phyloP scores from a whole-genome alignment of 768 basidiomycete genomes.

The Terana coerulea region DNA sequence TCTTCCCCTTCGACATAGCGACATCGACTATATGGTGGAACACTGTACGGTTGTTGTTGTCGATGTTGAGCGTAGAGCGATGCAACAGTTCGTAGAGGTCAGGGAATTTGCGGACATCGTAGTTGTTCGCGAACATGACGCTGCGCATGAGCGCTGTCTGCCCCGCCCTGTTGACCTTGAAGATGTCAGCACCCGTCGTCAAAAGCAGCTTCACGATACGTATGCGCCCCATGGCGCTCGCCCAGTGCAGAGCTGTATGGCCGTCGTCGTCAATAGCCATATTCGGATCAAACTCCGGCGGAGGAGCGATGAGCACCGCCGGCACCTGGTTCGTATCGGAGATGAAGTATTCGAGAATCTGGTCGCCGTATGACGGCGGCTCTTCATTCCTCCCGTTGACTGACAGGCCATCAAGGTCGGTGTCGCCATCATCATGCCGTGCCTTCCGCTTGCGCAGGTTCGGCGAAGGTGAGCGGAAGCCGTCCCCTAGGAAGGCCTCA shows the following conservation, averaged over 20 bases:
- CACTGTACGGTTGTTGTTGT: conserved; percentile 94
- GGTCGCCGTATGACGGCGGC: conserved; percentile 78
- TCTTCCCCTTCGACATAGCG: conserved; percentile 96
- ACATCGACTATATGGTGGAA: conserved; percentile 98
- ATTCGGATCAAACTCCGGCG: conserved; percentile 90
- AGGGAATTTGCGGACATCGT: conserved; percentile 98
- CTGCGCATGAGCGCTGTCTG: conserved; percentile 98
- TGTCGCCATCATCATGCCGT: conserved; percentile 42
- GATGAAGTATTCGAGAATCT: conserved; percentile 97
- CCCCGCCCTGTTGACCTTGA: conserved; percentile 93
- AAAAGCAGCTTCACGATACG: conserved; percentile 93
- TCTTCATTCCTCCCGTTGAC: conserved; percentile 49
- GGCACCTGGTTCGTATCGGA: conserved; percentile 95
- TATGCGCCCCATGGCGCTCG: conserved; percentile 97
- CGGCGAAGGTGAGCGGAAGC: conserved; percentile 31
- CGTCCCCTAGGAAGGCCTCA: conserved; percentile 36
- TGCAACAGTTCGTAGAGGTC: conserved; percentile 96
- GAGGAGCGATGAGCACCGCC: conserved; percentile 79
- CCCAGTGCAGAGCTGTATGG: conserved; percentile 97
- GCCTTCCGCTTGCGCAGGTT: conserved; percentile 46
- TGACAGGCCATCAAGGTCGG: conserved; percentile 41
- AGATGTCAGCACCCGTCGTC: conserved; percentile 93
- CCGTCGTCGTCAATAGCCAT: conserved; percentile 98
- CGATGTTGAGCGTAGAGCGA: conserved; percentile 98
- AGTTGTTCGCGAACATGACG: conserved; percentile 99